Conservation (phyloP, 23 red algal species). For the Rhodosorus marinus region DNA sequence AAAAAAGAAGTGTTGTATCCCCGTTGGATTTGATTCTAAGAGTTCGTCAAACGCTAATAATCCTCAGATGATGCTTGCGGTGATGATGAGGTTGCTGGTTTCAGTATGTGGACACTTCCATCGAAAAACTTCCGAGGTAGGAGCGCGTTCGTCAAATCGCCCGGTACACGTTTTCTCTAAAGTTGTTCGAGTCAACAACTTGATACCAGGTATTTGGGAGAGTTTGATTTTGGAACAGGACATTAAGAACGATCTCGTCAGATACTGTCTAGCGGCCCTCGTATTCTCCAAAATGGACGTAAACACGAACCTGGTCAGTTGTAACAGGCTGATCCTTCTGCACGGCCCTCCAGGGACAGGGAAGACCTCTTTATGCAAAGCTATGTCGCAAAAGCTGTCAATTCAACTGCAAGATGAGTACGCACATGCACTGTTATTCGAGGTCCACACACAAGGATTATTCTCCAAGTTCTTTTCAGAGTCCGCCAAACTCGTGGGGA, state of each 20-base stretch:
- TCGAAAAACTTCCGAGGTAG: too few relatives aligned
- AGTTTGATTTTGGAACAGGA: not conserved
- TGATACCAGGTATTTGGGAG: constrained; percentile 5
- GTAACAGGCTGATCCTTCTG: constrained; percentile 22
- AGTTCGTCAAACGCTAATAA: too few relatives aligned
- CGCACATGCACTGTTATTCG: not conserved
- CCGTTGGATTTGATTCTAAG: too few relatives aligned
- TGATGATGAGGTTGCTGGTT: too few relatives aligned
- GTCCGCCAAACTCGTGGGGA: constrained; percentile 15
- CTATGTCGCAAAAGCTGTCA: constrained; percentile 20
- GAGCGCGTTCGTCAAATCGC: too few relatives aligned
- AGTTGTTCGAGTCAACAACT: too few relatives aligned
- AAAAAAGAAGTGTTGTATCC: too few relatives aligned
- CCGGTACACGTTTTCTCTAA: too few relatives aligned
- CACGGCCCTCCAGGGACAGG: constrained; percentile 53
- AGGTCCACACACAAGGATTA: constrained; percentile 19
- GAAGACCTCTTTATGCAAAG: constrained; percentile 29
- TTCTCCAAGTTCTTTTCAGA: constrained; percentile 48
- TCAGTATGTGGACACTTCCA: too few relatives aligned
- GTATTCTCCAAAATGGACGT: not conserved
- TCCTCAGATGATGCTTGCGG: too few relatives aligned
- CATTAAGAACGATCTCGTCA: not conserved
- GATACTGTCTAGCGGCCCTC: not conserved
- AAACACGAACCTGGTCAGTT: not conserved
- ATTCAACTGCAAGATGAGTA: constrained; percentile 1